These are phyloP conservation scores for Flaveria ramosissima DNA, from an alignment of 129 eudicot species.

Conservation along the genomic window DNA sequence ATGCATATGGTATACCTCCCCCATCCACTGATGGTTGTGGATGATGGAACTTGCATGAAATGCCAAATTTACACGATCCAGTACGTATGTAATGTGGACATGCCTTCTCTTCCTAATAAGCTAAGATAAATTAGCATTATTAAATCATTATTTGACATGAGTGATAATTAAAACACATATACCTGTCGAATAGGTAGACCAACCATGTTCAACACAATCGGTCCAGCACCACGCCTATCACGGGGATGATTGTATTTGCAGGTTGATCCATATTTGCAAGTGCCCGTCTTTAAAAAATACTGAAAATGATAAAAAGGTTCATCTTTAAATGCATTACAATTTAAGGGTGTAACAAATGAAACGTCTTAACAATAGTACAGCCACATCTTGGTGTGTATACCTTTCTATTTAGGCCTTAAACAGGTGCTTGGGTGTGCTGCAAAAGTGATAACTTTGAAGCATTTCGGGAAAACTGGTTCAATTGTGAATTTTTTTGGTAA, in stretches of 20 bases:
- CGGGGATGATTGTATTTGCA: slow-evolving; percentile 91
- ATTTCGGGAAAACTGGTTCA: background rate
- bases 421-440: background rate
- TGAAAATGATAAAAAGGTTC: slow-evolving; percentile 37
- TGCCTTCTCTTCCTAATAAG: slow-evolving; percentile 64
- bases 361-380: background rate
- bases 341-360: background rate
- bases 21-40: slow-evolving; percentile 62
- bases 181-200: slow-evolving; percentile 93
- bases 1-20: slow-evolving; percentile 38
- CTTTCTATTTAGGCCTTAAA: background rate
- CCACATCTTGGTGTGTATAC: background rate
- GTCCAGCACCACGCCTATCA: slow-evolving; percentile 62
- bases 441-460: background rate
- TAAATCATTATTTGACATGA: background rate
- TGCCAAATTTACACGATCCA: slow-evolving; percentile 81
- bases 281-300: slow-evolving; percentile 85
- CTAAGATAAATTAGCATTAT: background rate
- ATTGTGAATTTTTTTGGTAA: background rate
- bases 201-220: slow-evolving; percentile 46
- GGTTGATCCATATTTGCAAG: slow-evolving; percentile 83
- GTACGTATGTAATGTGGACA: slow-evolving; percentile 77
- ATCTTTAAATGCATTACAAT: background rate
- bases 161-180: slow-evolving; percentile 5
- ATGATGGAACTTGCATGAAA: slow-evolving; percentile 80